Evolutionary conservation across 2,329 filamentous ascomycete species (phyloP), one percentile per base, ranked within the genome.

Genomic region (Ophiocordyceps robertsii): DNA sequence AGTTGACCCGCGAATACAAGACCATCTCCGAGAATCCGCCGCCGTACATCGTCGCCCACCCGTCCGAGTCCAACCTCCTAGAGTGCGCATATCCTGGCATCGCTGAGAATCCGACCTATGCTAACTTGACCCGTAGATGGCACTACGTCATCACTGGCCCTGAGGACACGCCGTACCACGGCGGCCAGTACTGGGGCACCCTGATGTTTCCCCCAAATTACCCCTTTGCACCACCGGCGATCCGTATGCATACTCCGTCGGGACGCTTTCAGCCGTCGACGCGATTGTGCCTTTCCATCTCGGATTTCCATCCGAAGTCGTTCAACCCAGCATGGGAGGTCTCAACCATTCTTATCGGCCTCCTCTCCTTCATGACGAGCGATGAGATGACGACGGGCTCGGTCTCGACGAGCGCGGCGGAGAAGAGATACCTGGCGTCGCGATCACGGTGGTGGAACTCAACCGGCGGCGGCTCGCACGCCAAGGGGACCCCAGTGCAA

Each of bases 261-360:
- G 92, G 92, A 45, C 85, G 92, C 57, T 98, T 98, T 67, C 87
- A 95, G 60, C 87, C 89, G 2, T 92, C 84, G 2, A 89, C 87
- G 13, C 78, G 92, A 40, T 77, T 98, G 19, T 98, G 92, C 57
- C 81, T 98, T 39, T 93, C 85, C 57, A 98, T 98, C 56, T 90
- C 82, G 54, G 92, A 98, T 60, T 98, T 96, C 65, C 92, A 98
- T 59, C 92, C 92, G 4, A 94, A 94, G 62, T 90, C 84, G 27
- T 98, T 96, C 70, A 98, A 98, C 60, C 92, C 92, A 2, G 89
- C 92, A 1, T 98, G 92, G 92, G 90, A 95, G 57, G 92, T 98
- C 8, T 90, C 84, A 43, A 98, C 92, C 1, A 98, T 98, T 49
- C 69, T 98, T 14, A 93, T 94, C 43, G 92, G 92, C 10, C 75